Evolutionary conservation across 2,329 filamentous ascomycete species (phyloP).

Genomic region (Talaromyces sp.): DNA sequence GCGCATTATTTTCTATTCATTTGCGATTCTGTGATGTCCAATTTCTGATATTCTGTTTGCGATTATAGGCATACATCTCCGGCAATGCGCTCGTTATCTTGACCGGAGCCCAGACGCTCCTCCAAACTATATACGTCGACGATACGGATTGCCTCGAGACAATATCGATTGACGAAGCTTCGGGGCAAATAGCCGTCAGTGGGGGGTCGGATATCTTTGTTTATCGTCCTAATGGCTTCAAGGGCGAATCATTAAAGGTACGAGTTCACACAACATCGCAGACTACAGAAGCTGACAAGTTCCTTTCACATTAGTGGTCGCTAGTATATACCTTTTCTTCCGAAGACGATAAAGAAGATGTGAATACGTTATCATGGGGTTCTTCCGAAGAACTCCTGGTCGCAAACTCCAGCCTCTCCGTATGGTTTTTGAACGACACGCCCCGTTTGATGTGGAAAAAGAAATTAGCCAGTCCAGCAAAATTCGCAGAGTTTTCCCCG

Average conservation of each 20-base stretch:
- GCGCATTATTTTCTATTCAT: background rate
- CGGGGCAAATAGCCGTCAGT: conserved; percentile 78
- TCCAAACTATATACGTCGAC: conserved; percentile 90
- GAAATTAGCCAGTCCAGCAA: conserved; percentile 64
- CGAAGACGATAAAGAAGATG: conserved; percentile 37
- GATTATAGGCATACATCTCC: conserved; percentile 71
- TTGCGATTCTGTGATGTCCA: background rate
- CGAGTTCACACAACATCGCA: conserved; percentile 11
- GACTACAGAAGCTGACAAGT: background rate
- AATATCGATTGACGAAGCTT: conserved; percentile 71
- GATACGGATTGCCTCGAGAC: conserved; percentile 64
- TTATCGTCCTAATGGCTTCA: conserved; percentile 67
- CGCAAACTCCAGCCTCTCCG: conserved; percentile 61
- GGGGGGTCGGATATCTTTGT: conserved; percentile 63
- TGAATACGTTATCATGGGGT: conserved; percentile 76
- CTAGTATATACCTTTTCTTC: conserved; percentile 48
- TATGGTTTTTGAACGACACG: conserved; percentile 56
- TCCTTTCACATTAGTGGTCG: conserved; percentile 45
- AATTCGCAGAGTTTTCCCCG: conserved; percentile 73
- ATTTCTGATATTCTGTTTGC: background rate
- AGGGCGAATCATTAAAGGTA: conserved; percentile 70
- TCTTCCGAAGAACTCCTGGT: conserved; percentile 76
- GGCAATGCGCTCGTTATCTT: conserved; percentile 84
- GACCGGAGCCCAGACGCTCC: conserved; percentile 62
- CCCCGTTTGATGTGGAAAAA: conserved; percentile 63